These are phyloP conservation scores for Capsella rubella DNA, from an alignment of 441 rosid species.

Conservation along the genomic window DNA sequence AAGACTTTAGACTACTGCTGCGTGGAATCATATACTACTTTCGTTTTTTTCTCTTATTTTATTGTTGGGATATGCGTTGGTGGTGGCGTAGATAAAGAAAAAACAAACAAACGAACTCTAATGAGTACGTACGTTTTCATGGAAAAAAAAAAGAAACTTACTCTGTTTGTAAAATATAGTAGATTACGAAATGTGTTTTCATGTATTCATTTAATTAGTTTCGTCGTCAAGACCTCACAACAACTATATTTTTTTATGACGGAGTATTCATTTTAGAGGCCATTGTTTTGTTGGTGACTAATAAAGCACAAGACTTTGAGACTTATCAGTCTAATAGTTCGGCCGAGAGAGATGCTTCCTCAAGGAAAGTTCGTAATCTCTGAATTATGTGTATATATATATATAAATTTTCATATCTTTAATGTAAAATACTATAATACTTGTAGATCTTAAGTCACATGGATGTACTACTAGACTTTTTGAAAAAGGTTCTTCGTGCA, in stretches of 20 bases:
- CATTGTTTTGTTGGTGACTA: background rate
- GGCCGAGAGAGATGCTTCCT: constrained; percentile 13
- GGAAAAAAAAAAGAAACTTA: no score
- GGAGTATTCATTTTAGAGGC: background rate
- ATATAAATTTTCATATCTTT: background rate
- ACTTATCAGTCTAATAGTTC: constrained; percentile 15
- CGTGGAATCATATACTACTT: background rate
- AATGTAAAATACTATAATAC: background rate
- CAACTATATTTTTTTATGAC: no score
- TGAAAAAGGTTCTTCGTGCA: constrained; percentile 35
- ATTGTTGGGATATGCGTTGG: background rate
- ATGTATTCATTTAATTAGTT: no score
- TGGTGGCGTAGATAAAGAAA: no score
- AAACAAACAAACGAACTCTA: no score
- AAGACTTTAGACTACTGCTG: background rate
- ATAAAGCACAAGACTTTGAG: background rate
- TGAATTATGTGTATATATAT: background rate
- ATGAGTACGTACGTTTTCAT: no score
- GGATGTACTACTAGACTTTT: constrained; percentile 30
- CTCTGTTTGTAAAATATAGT: no score
- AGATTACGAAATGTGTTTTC: no score
- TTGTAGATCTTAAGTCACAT: constrained; percentile 37
- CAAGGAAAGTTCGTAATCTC: background rate
- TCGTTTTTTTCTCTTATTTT: background rate
- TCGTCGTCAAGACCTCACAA: no score